Evolutionary conservation across 352 stramenopile genomes (phyloP).

Genomic region (Phytopythium ostracodes): DNA sequence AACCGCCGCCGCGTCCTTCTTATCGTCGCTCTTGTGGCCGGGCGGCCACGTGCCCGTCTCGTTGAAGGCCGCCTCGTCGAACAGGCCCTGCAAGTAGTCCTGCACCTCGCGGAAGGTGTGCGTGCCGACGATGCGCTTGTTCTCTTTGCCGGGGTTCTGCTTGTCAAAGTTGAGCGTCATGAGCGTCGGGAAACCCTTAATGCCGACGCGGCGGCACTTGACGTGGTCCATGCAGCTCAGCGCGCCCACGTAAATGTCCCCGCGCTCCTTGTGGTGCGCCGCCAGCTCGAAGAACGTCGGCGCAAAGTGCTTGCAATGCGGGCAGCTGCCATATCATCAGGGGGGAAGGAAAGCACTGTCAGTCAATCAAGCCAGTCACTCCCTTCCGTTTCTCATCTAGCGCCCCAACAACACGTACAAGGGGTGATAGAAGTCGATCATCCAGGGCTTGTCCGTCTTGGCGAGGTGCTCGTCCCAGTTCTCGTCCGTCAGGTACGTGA

Average conservation of each 20-base stretch:
- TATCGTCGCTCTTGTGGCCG: conserved; percentile 14
- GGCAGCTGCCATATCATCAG: conserved; percentile 48
- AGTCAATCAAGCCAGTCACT: background rate
- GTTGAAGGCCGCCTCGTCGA: conserved; percentile 63
- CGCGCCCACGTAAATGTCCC: conserved; percentile 64
- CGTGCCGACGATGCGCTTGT: conserved; percentile 72
- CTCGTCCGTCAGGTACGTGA: conserved; percentile 83
- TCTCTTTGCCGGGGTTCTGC: conserved; percentile 51
- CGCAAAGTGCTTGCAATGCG: conserved; percentile 78
- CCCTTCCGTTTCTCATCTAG: too few relatives aligned
- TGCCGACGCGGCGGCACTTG: conserved; percentile 69
- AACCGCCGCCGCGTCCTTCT: conserved; percentile 1
- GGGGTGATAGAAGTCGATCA: conserved; percentile 85
- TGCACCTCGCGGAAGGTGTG: conserved; percentile 78
- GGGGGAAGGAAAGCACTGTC: too few relatives aligned
- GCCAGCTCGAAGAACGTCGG: conserved; percentile 57
- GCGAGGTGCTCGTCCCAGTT: conserved; percentile 74
- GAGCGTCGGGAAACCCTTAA: conserved; percentile 81
- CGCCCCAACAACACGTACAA: conserved; percentile 45
- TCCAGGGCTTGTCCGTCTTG: conserved; percentile 76
- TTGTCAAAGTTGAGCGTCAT: conserved; percentile 81
- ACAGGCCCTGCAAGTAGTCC: conserved; percentile 60
- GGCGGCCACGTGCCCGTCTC: conserved; percentile 57
- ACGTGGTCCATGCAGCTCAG: conserved; percentile 87
- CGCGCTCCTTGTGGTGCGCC: conserved; percentile 69